Conservation (phyloP, 1,284 basidiomycete species). For the Puccinia horiana region DNA sequence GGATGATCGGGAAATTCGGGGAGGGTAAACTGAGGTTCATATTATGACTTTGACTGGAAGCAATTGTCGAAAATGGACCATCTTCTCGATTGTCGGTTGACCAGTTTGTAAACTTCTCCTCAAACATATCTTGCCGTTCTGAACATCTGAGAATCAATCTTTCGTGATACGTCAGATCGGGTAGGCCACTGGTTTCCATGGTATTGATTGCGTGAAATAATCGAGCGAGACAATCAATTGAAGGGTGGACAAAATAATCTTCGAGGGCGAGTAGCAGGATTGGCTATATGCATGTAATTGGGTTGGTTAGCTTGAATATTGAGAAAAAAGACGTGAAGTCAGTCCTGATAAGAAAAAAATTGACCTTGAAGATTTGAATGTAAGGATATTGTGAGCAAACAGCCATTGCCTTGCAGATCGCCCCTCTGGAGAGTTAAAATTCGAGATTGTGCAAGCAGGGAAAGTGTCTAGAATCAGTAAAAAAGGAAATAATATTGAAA, state of each 20-base stretch:
- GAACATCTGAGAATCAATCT: conserved; percentile 83
- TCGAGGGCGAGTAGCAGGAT: conserved; percentile 89
- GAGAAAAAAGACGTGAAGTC: not conserved
- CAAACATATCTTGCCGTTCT: conserved; percentile 87
- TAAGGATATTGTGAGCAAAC: conserved; percentile 93
- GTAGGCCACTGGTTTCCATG: conserved; percentile 80
- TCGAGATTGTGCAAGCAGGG: not conserved
- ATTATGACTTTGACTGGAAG: not conserved
- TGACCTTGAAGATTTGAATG: conserved; percentile 94
- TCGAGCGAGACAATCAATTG: conserved; percentile 79
- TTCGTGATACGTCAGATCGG: conserved; percentile 74
- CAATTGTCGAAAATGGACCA: not conserved
- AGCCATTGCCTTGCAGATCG: conserved; percentile 91
- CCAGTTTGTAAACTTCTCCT: conserved; percentile 65
- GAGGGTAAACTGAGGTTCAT: conserved; percentile 33
- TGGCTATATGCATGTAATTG: conserved; percentile 66
- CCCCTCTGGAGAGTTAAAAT: conserved; percentile 69
- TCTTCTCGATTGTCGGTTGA: conserved; percentile 3
- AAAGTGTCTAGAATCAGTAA: conserved; percentile 12
- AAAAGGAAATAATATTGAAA: not conserved
- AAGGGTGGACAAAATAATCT: conserved; percentile 86
- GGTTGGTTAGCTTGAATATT: not conserved
- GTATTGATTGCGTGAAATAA: conserved; percentile 90
- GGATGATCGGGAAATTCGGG: not conserved
- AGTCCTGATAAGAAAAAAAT: conserved; percentile 51